Evolutionary conservation across 2,329 filamentous ascomycete species (phyloP).

Genomic region (Bertia moriformis): DNA sequence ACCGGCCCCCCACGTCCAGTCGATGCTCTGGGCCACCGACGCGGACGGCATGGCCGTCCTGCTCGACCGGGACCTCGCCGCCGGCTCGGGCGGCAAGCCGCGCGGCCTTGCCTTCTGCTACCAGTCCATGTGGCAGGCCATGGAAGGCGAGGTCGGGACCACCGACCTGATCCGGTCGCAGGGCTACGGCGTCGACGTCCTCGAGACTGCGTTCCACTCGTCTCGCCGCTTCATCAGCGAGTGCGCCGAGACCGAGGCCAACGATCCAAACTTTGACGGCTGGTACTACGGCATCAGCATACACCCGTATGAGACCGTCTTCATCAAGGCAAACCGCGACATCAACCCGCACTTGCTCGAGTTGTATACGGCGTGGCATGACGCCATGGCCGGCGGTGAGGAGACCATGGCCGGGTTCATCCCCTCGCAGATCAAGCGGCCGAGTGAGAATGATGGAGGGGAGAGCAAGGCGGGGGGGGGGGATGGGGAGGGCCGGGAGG

Average conservation of each 20-base stretch:
- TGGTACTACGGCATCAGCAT: constrained; percentile 16
- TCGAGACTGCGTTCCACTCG: constrained; percentile 16
- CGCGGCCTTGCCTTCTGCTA: constrained; percentile 16
- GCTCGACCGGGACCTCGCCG: constrained; percentile 11
- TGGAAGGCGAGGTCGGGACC: constrained; percentile 16
- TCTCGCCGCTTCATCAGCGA: constrained; percentile 8
- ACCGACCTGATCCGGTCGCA: constrained; percentile 11
- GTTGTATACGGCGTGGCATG: constrained; percentile 15
- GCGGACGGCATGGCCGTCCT: constrained; percentile 17
- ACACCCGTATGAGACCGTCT: constrained; percentile 22
- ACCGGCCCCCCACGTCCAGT: constrained; percentile 18
- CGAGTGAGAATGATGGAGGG: background rate
- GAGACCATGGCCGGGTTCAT: too few relatives aligned
- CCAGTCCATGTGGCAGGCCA: constrained; percentile 8
- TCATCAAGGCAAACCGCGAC: constrained; percentile 16
- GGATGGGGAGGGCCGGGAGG: constrained; percentile 14
- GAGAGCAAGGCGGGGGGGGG: background rate
- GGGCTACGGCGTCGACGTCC: constrained; percentile 17
- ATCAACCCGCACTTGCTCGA: constrained; percentile 12
- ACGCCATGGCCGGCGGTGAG: background rate
- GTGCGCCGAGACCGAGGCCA: constrained; percentile 8
- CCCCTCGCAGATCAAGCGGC: background rate
- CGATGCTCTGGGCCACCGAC: constrained; percentile 22
- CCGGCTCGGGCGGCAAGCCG: constrained; percentile 6
- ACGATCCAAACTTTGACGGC: constrained; percentile 11